Base-by-base conservation (phyloP, 2,329 filamentous ascomycete genomes). In the Cryphonectria japonica region DNA sequence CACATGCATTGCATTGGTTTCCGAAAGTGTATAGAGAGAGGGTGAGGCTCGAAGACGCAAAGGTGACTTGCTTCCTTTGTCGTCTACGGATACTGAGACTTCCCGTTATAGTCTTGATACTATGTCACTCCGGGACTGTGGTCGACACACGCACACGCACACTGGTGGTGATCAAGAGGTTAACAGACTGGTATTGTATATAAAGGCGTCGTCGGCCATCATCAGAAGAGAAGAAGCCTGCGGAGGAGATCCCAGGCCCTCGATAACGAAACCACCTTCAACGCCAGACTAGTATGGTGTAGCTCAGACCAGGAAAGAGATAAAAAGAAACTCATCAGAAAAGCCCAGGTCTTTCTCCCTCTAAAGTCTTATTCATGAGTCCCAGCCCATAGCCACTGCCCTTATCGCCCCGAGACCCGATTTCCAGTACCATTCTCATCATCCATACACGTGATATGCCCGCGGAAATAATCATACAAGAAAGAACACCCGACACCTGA, bases 201-300 rank as follows among this genome's bases (percentile, higher is more conserved):
- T 6, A 14, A 19, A 13, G 19, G 54, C 4, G 22, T 61, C 59
- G 6, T 34, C 9, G 13, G 8, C 22, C 46, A 50, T 50, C 46
- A 32, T n/a, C 59, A 39, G 34, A n/a, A 61, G 6, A 39, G 22
- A 61, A 14, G 22, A 61, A 14, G 19, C 34, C 8, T 39, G 41
- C 29, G 57, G 50, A 32, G 62, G 37, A 69, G 32, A 34, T n/a
- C 46, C 46, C 19, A 65, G 43, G 34, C 19, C 61, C 9, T 37
- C n/a, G 39, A 16, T 69, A n/a, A 65, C 37, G 39, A 9, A 59
- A 29, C 50, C 59, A 57, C 61, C 67, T 59, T 19, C 32, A 65
- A 69, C 67, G 67, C 67, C 46, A 65, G 67, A 69, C 67, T 46
- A 69, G 52, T 50, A 66, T 69, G 67, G 34, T 69, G 61, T 69